phyloP scores from a whole-genome alignment of 768 basidiomycete genomes.

The Tricholoma sp. region DNA sequence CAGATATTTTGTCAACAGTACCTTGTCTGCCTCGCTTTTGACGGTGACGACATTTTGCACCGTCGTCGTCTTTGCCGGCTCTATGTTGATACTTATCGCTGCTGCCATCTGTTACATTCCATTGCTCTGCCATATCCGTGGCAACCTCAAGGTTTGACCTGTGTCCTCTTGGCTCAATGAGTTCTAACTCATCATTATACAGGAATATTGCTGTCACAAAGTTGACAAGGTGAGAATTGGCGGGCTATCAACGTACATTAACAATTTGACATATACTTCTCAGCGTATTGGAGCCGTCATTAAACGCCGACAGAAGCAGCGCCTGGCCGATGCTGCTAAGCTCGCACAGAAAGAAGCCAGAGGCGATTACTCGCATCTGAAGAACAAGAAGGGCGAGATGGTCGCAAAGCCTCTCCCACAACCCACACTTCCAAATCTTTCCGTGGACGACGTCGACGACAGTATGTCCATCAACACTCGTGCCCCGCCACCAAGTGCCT shows the following conservation, averaged over 20 bases:
- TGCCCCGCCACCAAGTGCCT: constrained; percentile 46
- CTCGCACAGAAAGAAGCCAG: constrained; percentile 87
- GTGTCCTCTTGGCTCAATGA: background rate
- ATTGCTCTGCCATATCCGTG: constrained; percentile 92
- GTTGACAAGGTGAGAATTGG: constrained; percentile 77
- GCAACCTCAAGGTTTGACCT: constrained; percentile 79
- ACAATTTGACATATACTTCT: background rate
- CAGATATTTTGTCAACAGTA: constrained; percentile 80
- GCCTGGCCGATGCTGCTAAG: constrained; percentile 73
- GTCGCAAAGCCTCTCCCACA: constrained; percentile 80
- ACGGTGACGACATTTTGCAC: constrained; percentile 91
- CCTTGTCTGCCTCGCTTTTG: constrained; percentile 73
- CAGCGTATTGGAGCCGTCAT: constrained; percentile 92
- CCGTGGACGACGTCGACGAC: constrained; percentile 69
- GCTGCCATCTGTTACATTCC: constrained; percentile 91
- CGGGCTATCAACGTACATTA: background rate
- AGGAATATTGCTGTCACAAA: constrained; percentile 99
- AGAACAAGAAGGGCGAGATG: constrained; percentile 87
- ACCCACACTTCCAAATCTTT: constrained; percentile 90
- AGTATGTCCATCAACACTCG: constrained; percentile 53
- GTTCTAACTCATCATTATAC: constrained; percentile 7
- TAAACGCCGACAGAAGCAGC: constrained; percentile 85
- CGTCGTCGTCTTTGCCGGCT: constrained; percentile 80
- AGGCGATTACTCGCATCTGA: constrained; percentile 87
- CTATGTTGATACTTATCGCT: constrained; percentile 71